Percentiles rank a stretch among this genome's conserved stretches.
phyloP scores from a whole-genome alignment of 805 yeast species.

The Ogataea paraovalis region DNA sequence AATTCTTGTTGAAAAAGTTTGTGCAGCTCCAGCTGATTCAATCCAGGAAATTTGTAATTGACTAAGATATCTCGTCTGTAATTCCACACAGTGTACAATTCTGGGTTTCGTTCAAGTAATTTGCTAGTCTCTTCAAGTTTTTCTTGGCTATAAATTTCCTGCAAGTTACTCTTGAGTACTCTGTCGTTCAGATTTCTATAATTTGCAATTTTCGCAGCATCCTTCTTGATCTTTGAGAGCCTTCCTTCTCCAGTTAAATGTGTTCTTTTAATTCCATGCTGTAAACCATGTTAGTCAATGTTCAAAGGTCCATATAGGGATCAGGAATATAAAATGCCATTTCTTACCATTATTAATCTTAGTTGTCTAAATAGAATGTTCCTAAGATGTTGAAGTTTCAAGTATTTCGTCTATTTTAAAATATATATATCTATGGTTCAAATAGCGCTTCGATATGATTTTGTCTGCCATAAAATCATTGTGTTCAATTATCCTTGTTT shows the following conservation, averaged over 20 bases:
- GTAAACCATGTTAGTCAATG: neutral
- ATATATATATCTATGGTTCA: too few species aligned
- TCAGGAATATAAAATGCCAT: too few species aligned
- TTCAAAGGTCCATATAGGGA: too few species aligned
- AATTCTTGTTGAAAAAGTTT: slow-evolving; percentile 53
- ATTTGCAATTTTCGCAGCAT: slow-evolving; percentile 52
- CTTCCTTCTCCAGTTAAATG: slow-evolving; percentile 53
- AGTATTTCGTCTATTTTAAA: too few species aligned
- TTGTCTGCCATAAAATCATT: too few species aligned
- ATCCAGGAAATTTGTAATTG: slow-evolving; percentile 25
- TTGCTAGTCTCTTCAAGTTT: slow-evolving; percentile 52
- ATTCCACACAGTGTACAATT: slow-evolving; percentile 88
- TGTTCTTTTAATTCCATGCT: slow-evolving; percentile 71
- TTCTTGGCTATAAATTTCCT: slow-evolving; percentile 29
- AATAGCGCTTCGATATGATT: too few species aligned
- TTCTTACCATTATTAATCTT: too few species aligned
- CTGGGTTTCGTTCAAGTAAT: slow-evolving; percentile 70
- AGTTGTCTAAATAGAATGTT: too few species aligned
- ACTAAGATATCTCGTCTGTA: slow-evolving; percentile 69
- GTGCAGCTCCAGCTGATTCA: slow-evolving; percentile 16
- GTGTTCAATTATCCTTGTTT: too few species aligned
- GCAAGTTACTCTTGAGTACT: slow-evolving; percentile 37
- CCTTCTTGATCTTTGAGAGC: slow-evolving; percentile 49
- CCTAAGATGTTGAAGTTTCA: too few species aligned
- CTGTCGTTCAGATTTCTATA: slow-evolving; percentile 46